Conservation (phyloP, 768 basidiomycete species). For the Tubosaeta sp. region DNA sequence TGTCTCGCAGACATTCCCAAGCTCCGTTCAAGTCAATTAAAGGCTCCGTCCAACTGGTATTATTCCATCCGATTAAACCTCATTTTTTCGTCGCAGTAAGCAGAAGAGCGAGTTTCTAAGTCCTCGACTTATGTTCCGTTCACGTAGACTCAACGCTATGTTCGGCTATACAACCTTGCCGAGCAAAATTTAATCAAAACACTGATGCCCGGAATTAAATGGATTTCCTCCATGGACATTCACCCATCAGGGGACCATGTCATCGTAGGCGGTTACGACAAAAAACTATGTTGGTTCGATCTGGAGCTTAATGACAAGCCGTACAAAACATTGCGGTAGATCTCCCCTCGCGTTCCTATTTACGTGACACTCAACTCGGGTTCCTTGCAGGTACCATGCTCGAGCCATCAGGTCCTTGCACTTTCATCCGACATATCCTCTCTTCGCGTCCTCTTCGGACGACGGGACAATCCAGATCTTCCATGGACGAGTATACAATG, state of each 20-base stretch:
- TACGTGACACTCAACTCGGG: constrained; percentile 9
- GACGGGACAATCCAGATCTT: constrained; percentile 97
- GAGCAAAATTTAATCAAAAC: constrained; percentile 93
- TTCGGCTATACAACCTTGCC: constrained; percentile 90
- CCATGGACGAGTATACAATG: constrained; percentile 91
- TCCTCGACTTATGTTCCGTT: constrained; percentile 5
- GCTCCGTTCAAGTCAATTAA: constrained; percentile 96
- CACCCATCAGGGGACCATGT: constrained; percentile 96
- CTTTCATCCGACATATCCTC: constrained; percentile 92
- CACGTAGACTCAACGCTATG: constrained; percentile 88
- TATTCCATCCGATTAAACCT: constrained; percentile 93
- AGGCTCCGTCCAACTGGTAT: constrained; percentile 83
- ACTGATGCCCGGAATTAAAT: constrained; percentile 89
- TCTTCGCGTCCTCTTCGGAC: constrained; percentile 95
- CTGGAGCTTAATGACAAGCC: constrained; percentile 94
- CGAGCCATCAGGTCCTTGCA: constrained; percentile 89
- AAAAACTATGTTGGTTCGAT: constrained; percentile 98
- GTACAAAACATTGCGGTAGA: constrained; percentile 88
- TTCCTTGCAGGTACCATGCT: constrained; percentile 71
- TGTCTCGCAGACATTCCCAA: constrained; percentile 91
- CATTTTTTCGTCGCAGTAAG: constrained; percentile 97
- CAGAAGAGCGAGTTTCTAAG: constrained; percentile 15
- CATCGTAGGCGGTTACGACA: constrained; percentile 96
- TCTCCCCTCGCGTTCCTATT: background rate
- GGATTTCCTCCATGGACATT: constrained; percentile 97